Evolutionary conservation across 352 stramenopile genomes (phyloP).

Genomic region (Phytophthora agathidicida): DNA sequence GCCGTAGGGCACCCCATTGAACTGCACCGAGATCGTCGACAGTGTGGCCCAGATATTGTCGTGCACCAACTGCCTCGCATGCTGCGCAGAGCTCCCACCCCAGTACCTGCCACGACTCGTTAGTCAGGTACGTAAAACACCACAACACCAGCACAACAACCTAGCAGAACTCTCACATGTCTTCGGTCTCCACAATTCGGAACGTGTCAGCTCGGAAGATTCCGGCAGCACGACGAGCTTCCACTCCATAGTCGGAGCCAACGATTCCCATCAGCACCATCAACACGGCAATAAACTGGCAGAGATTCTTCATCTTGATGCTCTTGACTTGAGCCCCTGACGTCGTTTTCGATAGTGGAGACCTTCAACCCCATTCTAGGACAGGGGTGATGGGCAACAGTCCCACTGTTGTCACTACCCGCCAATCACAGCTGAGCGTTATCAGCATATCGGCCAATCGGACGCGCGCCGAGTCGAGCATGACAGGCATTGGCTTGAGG

Average conservation of each 20-base stretch:
- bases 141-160: not conserved
- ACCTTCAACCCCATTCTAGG: slow-evolving; percentile 1
- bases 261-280: slow-evolving; percentile 20
- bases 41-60: slow-evolving; percentile 71
- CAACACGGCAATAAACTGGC: slow-evolving; percentile 12
- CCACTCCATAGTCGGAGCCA: not conserved
- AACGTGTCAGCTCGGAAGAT: slow-evolving; percentile 28
- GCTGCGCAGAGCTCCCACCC: slow-evolving; percentile 32
- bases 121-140: too few species aligned
- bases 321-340: slow-evolving; percentile 22
- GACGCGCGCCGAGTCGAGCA: not conserved
- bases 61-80: slow-evolving; percentile 70
- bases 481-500: slow-evolving; percentile 36
- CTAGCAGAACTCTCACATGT: slow-evolving; percentile 22
- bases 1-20: slow-evolving; percentile 56
- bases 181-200: slow-evolving; percentile 15
- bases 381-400: not conserved
- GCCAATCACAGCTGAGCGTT: slow-evolving; percentile 2
- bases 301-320: slow-evolving; percentile 17
- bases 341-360: slow-evolving; percentile 24
- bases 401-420: slow-evolving; percentile 20
- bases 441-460: slow-evolving; percentile 19
- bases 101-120: slow-evolving; percentile 19
- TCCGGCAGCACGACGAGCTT: slow-evolving; percentile 8
- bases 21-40: slow-evolving; percentile 65